Percentiles rank a stretch among this genome's conserved stretches.
phyloP scores from a whole-genome alignment of 2,329 filamentous ascomycete species.

The Orbilia brochopaga region DNA sequence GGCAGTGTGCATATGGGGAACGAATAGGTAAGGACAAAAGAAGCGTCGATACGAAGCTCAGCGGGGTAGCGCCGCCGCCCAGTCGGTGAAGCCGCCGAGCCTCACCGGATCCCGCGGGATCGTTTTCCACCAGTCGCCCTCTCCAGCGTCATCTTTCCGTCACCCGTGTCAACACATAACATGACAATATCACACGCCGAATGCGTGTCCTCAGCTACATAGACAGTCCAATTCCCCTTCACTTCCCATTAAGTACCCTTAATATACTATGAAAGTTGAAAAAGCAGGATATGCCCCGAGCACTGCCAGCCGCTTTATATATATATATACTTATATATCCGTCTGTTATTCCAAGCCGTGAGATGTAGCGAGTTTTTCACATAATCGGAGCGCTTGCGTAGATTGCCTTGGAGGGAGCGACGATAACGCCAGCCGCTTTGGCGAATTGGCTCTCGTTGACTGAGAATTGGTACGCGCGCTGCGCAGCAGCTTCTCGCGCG shows the following conservation, averaged over 20 bases:
- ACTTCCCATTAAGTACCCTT: neutral
- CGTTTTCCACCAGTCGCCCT: neutral
- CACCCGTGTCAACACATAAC: constrained; percentile 1
- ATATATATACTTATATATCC: neutral
- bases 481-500: constrained; percentile 70
- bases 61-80: neutral
- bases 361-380: constrained; percentile 6
- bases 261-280: neutral
- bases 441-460: constrained; percentile 66
- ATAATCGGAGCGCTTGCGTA: constrained; percentile 42
- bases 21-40: neutral
- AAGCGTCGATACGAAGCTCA: neutral
- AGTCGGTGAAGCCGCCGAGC: neutral
- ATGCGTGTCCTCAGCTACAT: neutral
- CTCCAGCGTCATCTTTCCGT: neutral
- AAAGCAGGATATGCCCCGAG: neutral
- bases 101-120: neutral
- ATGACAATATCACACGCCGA: neutral
- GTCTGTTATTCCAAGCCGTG: neutral
- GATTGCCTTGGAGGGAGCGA: constrained; percentile 44
- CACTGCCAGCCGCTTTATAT: neutral
- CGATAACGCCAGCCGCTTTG: constrained; percentile 43
- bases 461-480: constrained; percentile 73
- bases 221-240: neutral
- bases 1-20: neutral